A percentile compares a stretch with the other conserved stretches of the same genome.
phyloP scores from a whole-genome alignment of 2,329 filamentous ascomycete species.

The Alternaria viburni region DNA sequence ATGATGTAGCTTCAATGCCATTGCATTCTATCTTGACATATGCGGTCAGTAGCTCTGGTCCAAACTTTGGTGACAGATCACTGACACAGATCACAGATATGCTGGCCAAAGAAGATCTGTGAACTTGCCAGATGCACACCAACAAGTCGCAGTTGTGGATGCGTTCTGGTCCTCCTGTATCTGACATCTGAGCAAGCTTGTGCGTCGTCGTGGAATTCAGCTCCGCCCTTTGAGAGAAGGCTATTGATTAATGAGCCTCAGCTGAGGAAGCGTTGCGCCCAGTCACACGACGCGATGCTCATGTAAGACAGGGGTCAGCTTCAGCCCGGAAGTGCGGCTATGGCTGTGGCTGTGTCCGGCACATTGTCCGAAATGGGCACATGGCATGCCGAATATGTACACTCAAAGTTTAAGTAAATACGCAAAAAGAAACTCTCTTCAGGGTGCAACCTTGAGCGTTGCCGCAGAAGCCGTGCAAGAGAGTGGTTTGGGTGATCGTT shows the following conservation, averaged over 20 bases:
- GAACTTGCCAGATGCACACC: neutral
- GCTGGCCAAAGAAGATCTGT: slow-evolving; percentile 47
- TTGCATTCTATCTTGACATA: slow-evolving; percentile 69
- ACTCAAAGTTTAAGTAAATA: neutral
- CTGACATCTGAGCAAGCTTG: neutral
- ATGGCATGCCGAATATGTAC: neutral
- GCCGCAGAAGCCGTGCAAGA: neutral
- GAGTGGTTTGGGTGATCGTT: neutral
- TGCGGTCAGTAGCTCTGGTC: slow-evolving; percentile 56
- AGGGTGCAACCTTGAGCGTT: neutral
- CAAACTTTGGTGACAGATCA: neutral
- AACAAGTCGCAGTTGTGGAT: neutral
- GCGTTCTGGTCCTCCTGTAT: neutral
- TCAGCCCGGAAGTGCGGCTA: slow-evolving; percentile 25
- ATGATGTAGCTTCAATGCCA: slow-evolving; percentile 66
- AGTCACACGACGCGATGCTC: slow-evolving; percentile 7
- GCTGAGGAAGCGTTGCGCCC: slow-evolving; percentile 5
- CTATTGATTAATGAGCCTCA: slow-evolving; percentile 17
- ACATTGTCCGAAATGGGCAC: neutral
- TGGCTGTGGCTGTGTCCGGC: slow-evolving; percentile 37
- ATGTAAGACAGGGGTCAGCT: slow-evolving; percentile 16
- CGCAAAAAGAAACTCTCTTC: neutral
- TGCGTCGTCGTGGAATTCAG: neutral
- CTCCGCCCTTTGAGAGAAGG: slow-evolving; percentile 6
- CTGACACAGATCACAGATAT: slow-evolving; percentile 35